These are phyloP conservation scores for Dioscorea alata DNA, from an alignment of 106 monocot genomes.

Conservation along the genomic window DNA sequence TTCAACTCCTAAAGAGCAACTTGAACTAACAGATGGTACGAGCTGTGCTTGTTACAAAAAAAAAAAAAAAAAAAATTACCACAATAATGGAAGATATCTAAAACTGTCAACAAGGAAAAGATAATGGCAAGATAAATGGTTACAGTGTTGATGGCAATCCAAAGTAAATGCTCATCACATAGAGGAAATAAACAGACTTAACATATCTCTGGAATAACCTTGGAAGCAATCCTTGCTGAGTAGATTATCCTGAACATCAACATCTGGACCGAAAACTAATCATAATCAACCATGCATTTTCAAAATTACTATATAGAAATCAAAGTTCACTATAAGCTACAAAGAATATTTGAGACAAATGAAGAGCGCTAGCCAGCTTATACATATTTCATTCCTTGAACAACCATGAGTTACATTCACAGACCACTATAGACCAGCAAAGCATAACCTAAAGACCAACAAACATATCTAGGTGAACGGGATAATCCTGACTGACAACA, in stretches of 20 bases:
- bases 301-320: background rate
- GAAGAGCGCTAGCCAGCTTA: background rate
- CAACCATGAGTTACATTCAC: too few relatives aligned
- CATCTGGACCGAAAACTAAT: constrained; percentile 22
- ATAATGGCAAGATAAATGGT: background rate
- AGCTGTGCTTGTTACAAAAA: constrained; percentile 2
- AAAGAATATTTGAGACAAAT: background rate
- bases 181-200: constrained; percentile 7
- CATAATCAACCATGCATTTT: constrained; percentile 2
- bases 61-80: too few relatives aligned
- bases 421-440: too few relatives aligned
- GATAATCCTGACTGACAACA: too few relatives aligned
- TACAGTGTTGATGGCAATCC: too few relatives aligned
- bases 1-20: background rate
- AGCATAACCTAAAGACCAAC: too few relatives aligned
- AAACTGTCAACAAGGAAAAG: background rate
- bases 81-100: too few relatives aligned
- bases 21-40: constrained; percentile 2
- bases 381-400: too few relatives aligned
- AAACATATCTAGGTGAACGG: too few relatives aligned
- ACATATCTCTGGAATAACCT: constrained; percentile 17
- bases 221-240: constrained; percentile 8
- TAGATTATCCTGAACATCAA: constrained; percentile 15
- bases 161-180: background rate
- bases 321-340: background rate